These are phyloP conservation scores for Hypholoma fasciculare DNA, from an alignment of 768 basidiomycete genomes.

Conservation along the genomic window DNA sequence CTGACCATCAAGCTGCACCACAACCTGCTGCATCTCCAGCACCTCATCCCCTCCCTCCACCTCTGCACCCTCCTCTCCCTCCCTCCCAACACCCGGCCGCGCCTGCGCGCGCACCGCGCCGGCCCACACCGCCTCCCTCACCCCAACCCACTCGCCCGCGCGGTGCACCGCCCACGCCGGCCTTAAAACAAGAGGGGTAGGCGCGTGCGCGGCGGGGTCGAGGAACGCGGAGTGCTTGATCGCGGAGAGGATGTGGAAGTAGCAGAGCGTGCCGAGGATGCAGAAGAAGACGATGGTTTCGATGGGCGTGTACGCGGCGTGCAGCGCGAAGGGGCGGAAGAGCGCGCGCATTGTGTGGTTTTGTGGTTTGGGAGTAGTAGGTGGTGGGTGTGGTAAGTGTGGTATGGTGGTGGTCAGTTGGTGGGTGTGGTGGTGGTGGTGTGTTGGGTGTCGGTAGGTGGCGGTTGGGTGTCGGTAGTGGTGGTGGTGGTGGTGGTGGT, in stretches of 20 bases:
- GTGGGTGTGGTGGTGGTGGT: too few species aligned
- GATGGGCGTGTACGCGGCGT: conserved; percentile 76
- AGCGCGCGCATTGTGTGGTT: conserved; percentile 51
- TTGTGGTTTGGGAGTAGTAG: not conserved
- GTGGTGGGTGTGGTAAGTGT: not conserved
- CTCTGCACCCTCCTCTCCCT: conserved; percentile 22
- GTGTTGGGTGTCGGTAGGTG: not conserved
- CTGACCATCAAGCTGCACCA: conserved; percentile 51
- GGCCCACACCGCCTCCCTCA: conserved; percentile 55
- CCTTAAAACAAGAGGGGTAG: conserved; percentile 43
- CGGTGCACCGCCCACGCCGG: conserved; percentile 57
- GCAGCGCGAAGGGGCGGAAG: conserved; percentile 66
- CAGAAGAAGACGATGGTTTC: conserved; percentile 92
- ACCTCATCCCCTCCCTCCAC: conserved; percentile 10
- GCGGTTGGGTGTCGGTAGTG: not conserved
- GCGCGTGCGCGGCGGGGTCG: conserved; percentile 38
- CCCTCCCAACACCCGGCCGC: too few species aligned
- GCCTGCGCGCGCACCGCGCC: conserved; percentile 25
- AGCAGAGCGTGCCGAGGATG: conserved; percentile 87
- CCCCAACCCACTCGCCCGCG: conserved; percentile 61
- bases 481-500: not conserved
- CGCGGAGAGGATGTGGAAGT: conserved; percentile 89
- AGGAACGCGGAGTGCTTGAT: conserved; percentile 89
- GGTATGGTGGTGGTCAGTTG: not conserved
- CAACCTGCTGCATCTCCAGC: conserved; percentile 75